phyloP scores from a whole-genome alignment of 164 flowering plant genomes.

The Tinospora cordifolia region DNA sequence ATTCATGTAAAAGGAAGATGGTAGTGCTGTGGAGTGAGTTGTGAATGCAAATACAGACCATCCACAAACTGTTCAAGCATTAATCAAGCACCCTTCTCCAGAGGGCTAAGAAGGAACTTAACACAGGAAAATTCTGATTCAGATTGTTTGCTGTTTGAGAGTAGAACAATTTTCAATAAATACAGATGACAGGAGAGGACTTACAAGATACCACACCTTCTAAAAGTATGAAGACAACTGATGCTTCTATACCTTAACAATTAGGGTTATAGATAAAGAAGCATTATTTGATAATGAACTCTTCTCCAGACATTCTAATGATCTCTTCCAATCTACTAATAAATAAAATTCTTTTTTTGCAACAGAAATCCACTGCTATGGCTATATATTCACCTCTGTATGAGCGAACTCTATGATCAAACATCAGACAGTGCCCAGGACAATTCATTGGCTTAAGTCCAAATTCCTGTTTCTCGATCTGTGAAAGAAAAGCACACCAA shows the following conservation, averaged over 20 bases:
- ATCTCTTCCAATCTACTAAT: not conserved
- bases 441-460: slow-evolving; percentile 99
- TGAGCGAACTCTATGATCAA: slow-evolving; percentile 92
- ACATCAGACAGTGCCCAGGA: slow-evolving; percentile 95
- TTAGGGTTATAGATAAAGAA: not conserved
- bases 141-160: not conserved
- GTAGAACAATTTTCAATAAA: not conserved
- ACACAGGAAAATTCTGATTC: no score
- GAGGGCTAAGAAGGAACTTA: no score
- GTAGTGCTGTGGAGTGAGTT: not conserved
- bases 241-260: not conserved
- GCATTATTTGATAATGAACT: not conserved
- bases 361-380: not conserved
- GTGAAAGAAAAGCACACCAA: slow-evolving; percentile 13
- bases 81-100: no score
- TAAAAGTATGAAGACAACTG: not conserved
- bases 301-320: not conserved
- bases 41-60: not conserved
- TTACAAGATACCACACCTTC: not conserved
- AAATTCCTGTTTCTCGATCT: slow-evolving; percentile 96
- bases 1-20: not conserved
- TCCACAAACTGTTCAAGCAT: not conserved
- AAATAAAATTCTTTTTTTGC: not conserved
- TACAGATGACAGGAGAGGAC: not conserved
- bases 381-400: slow-evolving; percentile 58